Conservation (phyloP, 2,329 filamentous ascomycete species). For the Dryadomyces quercus-mongolicae region DNA sequence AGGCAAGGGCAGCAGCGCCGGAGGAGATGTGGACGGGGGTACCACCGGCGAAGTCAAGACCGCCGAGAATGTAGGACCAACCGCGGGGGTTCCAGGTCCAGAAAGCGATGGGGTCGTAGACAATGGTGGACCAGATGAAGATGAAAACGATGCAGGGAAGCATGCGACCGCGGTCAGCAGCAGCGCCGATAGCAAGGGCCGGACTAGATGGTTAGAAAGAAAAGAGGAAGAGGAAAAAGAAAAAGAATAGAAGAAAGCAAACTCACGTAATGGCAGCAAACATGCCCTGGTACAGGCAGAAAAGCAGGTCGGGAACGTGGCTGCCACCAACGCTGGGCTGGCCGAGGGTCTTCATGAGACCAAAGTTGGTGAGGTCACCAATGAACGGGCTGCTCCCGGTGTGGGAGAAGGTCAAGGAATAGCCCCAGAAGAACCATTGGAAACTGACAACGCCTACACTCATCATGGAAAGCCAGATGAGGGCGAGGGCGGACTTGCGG, state of each 20-base stretch:
- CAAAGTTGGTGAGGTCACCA: constrained; percentile 70
- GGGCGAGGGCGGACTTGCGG: constrained; percentile 75
- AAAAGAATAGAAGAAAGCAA: no score
- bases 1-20: constrained; percentile 59
- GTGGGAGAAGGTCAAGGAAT: constrained; percentile 75
- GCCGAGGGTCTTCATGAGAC: constrained; percentile 64
- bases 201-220: constrained; percentile 23
- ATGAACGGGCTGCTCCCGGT: constrained; percentile 67
- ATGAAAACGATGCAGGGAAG: constrained; percentile 53
- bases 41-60: constrained; percentile 64
- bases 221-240: no score
- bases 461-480: constrained; percentile 79
- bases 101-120: constrained; percentile 63
- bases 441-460: constrained; percentile 69
- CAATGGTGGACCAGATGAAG: constrained; percentile 59
- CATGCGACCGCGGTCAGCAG: constrained; percentile 49
- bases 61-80: constrained; percentile 57
- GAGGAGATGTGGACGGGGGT: constrained; percentile 66
- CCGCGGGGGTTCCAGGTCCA: constrained; percentile 69
- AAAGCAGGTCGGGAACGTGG: constrained; percentile 69
- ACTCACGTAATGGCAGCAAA: constrained; percentile 78
- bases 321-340: constrained; percentile 61
- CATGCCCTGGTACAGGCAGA: constrained; percentile 81
- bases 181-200: constrained; percentile 46
- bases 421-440: constrained; percentile 96